phyloP scores from a whole-genome alignment of 2,329 filamentous ascomycete species.

The Plectosphaerella cucumerina region DNA sequence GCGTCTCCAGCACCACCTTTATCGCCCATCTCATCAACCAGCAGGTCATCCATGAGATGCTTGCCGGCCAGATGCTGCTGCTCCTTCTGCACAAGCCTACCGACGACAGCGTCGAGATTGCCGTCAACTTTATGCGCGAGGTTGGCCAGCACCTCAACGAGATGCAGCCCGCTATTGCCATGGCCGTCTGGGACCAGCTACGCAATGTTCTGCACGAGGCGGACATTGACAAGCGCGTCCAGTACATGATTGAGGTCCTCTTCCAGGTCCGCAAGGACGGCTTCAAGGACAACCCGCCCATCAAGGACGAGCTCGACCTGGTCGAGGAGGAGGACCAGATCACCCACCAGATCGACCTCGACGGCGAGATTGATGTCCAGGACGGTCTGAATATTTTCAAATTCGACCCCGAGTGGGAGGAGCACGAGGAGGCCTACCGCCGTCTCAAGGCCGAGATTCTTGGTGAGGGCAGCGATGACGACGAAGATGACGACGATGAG shows the following conservation, averaged over 20 bases:
- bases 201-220: constrained; percentile 92
- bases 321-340: constrained; percentile 98
- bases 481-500: constrained; percentile 56
- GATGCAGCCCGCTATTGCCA: constrained; percentile 84
- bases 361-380: constrained; percentile 80
- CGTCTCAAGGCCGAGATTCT: constrained; percentile 90
- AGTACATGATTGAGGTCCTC: constrained; percentile 98
- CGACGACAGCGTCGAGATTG: constrained; percentile 96
- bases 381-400: constrained; percentile 95
- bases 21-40: constrained; percentile 94
- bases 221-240: constrained; percentile 95
- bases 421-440: constrained; percentile 85
- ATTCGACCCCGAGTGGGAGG: constrained; percentile 83
- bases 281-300: constrained; percentile 89
- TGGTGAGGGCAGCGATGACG: constrained; percentile 84
- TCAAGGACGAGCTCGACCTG: constrained; percentile 89
- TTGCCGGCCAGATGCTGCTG: constrained; percentile 87
- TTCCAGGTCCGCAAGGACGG: constrained; percentile 96
- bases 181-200: constrained; percentile 94
- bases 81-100: constrained; percentile 93
- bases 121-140: constrained; percentile 87
- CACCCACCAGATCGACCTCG: constrained; percentile 78
- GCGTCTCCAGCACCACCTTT: constrained; percentile 88
- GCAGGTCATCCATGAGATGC: constrained; percentile 90
- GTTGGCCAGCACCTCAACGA: constrained; percentile 93